Base-by-base conservation (phyloP, 1,284 basidiomycete species). In the Phellopilus nigrolimitatus region DNA sequence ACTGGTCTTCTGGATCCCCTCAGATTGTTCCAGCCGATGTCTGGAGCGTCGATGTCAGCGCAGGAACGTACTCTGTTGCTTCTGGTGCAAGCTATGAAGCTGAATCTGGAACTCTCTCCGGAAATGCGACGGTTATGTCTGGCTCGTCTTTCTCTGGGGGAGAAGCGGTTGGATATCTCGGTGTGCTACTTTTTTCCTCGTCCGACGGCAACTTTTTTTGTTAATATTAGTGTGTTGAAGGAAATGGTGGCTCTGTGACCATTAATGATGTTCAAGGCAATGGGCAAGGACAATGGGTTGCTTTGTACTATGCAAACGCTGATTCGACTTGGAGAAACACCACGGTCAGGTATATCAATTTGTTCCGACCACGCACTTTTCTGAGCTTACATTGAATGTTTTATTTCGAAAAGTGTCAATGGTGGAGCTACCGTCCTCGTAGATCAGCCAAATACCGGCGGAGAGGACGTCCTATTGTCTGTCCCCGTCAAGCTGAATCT, bases 281-380 rank as follows among this genome's bases (percentile, higher is more conserved):
- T 50, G 80, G 79, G 4, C 62, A 61, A 10, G 68, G 67, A 3
- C 79, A 82, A 58, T 82, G 80, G 80, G 72, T 83, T 19, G 67
- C 78, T 4, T 61, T 81, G 22, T 79, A 80, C 62, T 79, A 74
- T 58, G 76, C 79, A 2, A 81, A 81, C 58, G 78, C 62, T 30
- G 80, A 82, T 58, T 76, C 75, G 1, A 65, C 69, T 1, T 83
- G 75, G 74, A 70, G 80, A 54, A 81, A 74, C 60, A 77, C 74
- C 2, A 83, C 79, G 3, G 69, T 82, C 56, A 81, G 77, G 78
- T 78, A 56, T 27, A 17, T 45, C 21, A 27, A 33, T 3, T 51
- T 37, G 10, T 33, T 31, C 17, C 31, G 13, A 5, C 15, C 49
- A n/a, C 31, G 19, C 46, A 15, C 27, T 28, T 30, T 40, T 38